phyloP scores from a whole-genome alignment of 2,329 filamentous ascomycete genomes.

The Xylariomycetidae sp. region DNA sequence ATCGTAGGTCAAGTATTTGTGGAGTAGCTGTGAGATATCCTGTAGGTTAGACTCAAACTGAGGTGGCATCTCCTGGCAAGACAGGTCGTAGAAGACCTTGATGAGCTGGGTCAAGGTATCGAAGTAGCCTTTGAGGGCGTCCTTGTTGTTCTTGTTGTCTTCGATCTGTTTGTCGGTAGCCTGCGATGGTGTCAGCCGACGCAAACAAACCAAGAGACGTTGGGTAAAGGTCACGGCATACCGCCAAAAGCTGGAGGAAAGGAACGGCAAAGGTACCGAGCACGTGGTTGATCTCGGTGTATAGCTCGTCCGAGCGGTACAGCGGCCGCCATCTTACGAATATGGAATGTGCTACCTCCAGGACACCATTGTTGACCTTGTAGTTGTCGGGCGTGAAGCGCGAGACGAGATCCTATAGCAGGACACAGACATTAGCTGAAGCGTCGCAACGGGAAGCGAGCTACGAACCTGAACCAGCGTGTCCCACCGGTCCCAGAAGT shows the following conservation, averaged over 20 bases:
- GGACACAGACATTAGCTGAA: no score
- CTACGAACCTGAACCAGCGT: conserved; percentile 73
- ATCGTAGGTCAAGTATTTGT: conserved; percentile 89
- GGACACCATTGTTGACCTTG: conserved; percentile 83
- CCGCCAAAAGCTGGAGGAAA: conserved; percentile 60
- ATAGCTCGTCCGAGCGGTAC: conserved; percentile 87
- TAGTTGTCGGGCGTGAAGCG: conserved; percentile 77
- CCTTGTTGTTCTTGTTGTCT: conserved; percentile 69
- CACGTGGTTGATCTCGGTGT: conserved; percentile 94
- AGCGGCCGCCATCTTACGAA: conserved; percentile 94
- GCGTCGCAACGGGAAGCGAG: background rate
- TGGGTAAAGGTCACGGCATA: background rate
- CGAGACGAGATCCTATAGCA: conserved; percentile 70
- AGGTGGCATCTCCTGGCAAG: conserved; percentile 92
- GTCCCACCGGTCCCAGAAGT: conserved; percentile 95
- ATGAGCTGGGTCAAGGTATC: conserved; percentile 81
- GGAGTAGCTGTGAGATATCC: conserved; percentile 69
- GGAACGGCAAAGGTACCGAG: conserved; percentile 76
- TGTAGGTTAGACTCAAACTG: conserved; percentile 86
- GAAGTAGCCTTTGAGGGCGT: conserved; percentile 69
- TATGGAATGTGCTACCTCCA: conserved; percentile 97
- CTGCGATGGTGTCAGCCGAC: conserved; percentile 28
- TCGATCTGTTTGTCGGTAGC: conserved; percentile 67
- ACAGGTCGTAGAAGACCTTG: conserved; percentile 92
- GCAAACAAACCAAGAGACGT: background rate